Conservation (phyloP, 1,284 basidiomycete genomes). For the Butyriboletus pseudospeciosus region DNA sequence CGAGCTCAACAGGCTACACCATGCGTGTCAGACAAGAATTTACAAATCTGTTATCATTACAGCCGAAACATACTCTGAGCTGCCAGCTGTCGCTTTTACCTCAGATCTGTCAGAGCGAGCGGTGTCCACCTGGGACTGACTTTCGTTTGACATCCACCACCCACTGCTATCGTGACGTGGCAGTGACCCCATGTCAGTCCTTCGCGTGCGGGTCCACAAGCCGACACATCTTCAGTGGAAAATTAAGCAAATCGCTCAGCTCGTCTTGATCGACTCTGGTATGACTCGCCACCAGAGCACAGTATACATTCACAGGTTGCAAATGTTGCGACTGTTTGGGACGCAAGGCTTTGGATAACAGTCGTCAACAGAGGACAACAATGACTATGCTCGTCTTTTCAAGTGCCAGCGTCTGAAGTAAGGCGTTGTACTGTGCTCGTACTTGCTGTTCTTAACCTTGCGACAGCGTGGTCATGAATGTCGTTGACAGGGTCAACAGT, state of each 20-base stretch:
- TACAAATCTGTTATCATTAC: neutral
- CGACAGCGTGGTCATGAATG: slow-evolving; percentile 43
- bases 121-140: too few species aligned
- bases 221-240: neutral
- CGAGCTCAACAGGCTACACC: neutral
- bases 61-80: too few species aligned
- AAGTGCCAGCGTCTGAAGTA: slow-evolving; percentile 11
- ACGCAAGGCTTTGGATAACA: slow-evolving; percentile 25
- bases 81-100: neutral
- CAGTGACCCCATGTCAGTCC: neutral
- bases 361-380: slow-evolving; percentile 28
- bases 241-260: neutral
- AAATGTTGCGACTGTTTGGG: slow-evolving; percentile 14
- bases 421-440: slow-evolving; percentile 16
- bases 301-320: neutral
- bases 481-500: slow-evolving; percentile 44
- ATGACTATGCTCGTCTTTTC: slow-evolving; percentile 24
- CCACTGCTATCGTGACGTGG: too few species aligned
- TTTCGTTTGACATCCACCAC: neutral
- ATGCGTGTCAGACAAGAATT: neutral
- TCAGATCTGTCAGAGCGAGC: neutral
- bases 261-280: neutral
- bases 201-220: neutral
- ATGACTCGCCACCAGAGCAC: too few species aligned
- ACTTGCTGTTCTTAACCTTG: slow-evolving; percentile 9